Percentiles rank a stretch among this genome's conserved stretches.
Evolutionary conservation across 2,329 filamentous ascomycete genomes (phyloP).

Genomic region (Colletotrichum tabaci): DNA sequence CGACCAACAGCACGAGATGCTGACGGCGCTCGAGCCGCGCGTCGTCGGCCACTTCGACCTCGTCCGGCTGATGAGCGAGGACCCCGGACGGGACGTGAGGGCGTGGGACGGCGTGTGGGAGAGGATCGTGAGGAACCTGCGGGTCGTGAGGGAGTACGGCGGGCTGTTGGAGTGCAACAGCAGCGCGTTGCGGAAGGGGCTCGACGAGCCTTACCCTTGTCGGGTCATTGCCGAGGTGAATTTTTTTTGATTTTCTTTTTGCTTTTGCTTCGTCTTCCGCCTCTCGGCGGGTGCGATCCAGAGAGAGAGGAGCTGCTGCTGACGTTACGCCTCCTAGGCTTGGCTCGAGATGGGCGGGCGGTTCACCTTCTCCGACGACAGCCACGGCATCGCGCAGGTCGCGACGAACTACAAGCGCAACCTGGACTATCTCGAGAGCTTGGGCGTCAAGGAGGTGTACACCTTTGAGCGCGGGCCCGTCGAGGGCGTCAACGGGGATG

Average conservation of each 20-base stretch:
- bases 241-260: slow-evolving; percentile 41
- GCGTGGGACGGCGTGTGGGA: slow-evolving; percentile 78
- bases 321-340: slow-evolving; percentile 61
- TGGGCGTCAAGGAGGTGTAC: slow-evolving; percentile 77
- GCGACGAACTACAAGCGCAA: slow-evolving; percentile 85
- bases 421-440: slow-evolving; percentile 77
- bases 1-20: slow-evolving; percentile 88
- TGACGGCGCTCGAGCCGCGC: slow-evolving; percentile 77
- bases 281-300: neutral
- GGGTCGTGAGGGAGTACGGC: slow-evolving; percentile 78
- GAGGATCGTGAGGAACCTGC: slow-evolving; percentile 81
- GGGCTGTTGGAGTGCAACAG: slow-evolving; percentile 93
- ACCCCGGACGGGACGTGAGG: slow-evolving; percentile 74
- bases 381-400: slow-evolving; percentile 89
- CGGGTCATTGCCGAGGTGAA: slow-evolving; percentile 81
- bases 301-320: neutral
- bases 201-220: slow-evolving; percentile 91
- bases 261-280: neutral
- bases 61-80: slow-evolving; percentile 82
- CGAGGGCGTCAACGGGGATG: slow-evolving; percentile 46
- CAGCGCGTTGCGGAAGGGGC: slow-evolving; percentile 87
- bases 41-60: slow-evolving; percentile 97
- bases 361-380: slow-evolving; percentile 96
- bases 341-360: slow-evolving; percentile 81
- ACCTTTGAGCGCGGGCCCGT: slow-evolving; percentile 61